Evolutionary conservation across 306 rosid species (phyloP).

Genomic region (Cicer cuneatum): DNA sequence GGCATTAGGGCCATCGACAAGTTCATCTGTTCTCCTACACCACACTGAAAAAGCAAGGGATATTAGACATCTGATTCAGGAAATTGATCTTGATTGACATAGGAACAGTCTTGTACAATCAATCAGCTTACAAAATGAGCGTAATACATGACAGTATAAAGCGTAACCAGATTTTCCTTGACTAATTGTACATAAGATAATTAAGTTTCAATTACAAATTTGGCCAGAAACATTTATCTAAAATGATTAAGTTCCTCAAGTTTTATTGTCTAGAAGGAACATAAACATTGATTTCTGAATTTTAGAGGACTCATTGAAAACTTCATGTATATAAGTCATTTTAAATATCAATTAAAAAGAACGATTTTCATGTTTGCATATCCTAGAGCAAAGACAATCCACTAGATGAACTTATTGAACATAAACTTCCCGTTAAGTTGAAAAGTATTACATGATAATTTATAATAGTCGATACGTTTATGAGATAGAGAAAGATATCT

Average conservation of each 20-base stretch:
- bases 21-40: constrained; percentile 72
- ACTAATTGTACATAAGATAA: background rate
- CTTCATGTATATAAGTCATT: background rate
- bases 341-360: constrained; percentile 1
- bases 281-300: constrained; percentile 10
- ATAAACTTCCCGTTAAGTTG: too few relatives aligned
- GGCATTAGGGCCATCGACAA: constrained; percentile 71
- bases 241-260: constrained; percentile 3
- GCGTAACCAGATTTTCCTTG: constrained; percentile 5
- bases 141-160: background rate
- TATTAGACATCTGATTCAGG: constrained; percentile 18
- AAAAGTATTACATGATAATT: background rate
- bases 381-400: background rate
- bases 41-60: constrained; percentile 58
- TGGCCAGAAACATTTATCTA: constrained; percentile 1
- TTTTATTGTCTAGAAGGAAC: constrained; percentile 11
- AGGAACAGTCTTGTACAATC: background rate
- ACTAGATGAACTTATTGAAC: background rate
- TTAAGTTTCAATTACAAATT: constrained; percentile 22
- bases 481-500: constrained; percentile 9
- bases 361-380: constrained; percentile 9
- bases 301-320: constrained; percentile 20
- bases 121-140: constrained; percentile 22
- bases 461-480: background rate
- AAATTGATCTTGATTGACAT: background rate